Percentiles rank a stretch among this genome's conserved stretches.
These are phyloP conservation scores for Pseudoturritis turrita DNA, from an alignment of 345 rosid genomes.

Conservation along the genomic window DNA sequence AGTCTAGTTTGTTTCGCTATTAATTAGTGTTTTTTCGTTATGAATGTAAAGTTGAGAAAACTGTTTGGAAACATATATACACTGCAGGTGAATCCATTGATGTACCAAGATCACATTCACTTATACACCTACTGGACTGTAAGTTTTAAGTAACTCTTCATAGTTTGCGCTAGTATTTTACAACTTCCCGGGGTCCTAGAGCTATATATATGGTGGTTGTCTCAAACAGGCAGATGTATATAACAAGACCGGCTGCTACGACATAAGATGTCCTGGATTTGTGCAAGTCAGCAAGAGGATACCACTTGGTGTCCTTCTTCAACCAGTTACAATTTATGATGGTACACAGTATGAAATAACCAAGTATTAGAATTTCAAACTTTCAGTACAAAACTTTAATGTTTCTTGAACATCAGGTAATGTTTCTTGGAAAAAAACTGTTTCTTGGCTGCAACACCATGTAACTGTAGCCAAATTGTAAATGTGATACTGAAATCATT, in stretches of 20 bases:
- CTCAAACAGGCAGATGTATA: constrained; percentile 27
- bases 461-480: neutral
- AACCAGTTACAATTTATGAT: constrained; percentile 13
- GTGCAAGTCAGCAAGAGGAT: constrained; percentile 26
- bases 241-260: constrained; percentile 22
- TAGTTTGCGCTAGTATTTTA: neutral
- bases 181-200: neutral
- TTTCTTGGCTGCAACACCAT: neutral
- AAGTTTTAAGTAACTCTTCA: constrained; percentile 6
- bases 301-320: constrained; percentile 23
- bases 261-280: constrained; percentile 27
- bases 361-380: neutral
- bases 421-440: neutral
- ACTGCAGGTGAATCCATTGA: constrained; percentile 15
- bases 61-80: neutral
- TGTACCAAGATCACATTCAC: constrained; percentile 21
- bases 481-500: neutral
- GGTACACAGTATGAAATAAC: constrained; percentile 15
- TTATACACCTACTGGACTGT: constrained; percentile 28
- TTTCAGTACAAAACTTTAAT: neutral
- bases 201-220: neutral
- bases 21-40: neutral
- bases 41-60: neutral
- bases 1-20: neutral
- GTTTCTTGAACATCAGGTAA: neutral